Base-by-base conservation (phyloP, 805 yeast genomes). In the Teunomyces tritomae region DNA sequence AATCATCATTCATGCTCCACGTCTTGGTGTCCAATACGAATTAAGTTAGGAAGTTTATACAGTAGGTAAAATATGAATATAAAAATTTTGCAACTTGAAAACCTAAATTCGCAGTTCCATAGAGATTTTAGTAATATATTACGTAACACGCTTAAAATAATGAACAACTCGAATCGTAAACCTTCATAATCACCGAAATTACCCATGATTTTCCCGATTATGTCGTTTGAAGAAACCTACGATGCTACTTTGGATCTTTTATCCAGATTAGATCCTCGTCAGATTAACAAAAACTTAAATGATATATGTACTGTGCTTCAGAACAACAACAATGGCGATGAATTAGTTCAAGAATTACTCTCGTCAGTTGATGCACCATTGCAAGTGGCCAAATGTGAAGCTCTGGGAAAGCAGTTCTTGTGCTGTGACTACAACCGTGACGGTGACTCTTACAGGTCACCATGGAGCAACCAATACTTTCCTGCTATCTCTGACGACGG, bases 401-500 rank as follows among this genome's bases (percentile, higher is more conserved):
- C 68, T 26, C 62, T 80, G 10, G 87, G 87, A 8, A 86, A 86
- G 66, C 79, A 78, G 49, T 92, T 76, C 63, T 76, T 92, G 48
- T 80, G 91, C 45, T 92, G 98, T 68, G 99, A 92, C 65, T 92
- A 92, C 65, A 92, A 92, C 67, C 78, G 99, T 56, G 99, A 92
- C 62, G 91, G 96, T 6, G 98, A 92, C 67, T 84, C 91, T 16
- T 87, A 79, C 68, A 78, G 98, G 57, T 87, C 96, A 0, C 99
- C 98, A 5, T 90, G 92, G 89, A 78, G 89, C 16, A 89, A 89
- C 62, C 74, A 76, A 51, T 92, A 87, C 67, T 79, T 75, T 52
- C 86, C 87, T 0, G 49, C 59, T 0, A 41, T 60, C 2, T 50
- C 39, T 13, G 43, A 39, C 2, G 49, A 45, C 5, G 57, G 68